phyloP scores from a whole-genome alignment of 176 grass and related monocot genomes.

The Eleusine indica region DNA sequence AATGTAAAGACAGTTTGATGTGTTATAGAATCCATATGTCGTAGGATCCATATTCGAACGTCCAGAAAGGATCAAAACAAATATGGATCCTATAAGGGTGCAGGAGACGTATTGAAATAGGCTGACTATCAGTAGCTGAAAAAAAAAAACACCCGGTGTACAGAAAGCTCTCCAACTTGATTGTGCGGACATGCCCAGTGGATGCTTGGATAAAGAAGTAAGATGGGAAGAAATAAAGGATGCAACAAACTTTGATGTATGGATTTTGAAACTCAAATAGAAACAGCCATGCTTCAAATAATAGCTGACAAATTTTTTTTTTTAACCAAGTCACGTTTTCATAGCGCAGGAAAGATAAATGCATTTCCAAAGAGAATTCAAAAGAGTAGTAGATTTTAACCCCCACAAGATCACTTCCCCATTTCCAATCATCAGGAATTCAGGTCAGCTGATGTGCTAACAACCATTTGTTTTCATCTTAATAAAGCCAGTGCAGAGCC shows the following conservation, averaged over 20 bases:
- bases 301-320: neutral
- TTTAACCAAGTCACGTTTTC: neutral
- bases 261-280: neutral
- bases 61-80: neutral
- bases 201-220: neutral
- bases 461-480: neutral
- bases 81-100: neutral
- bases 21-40: no score
- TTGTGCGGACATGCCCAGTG: neutral
- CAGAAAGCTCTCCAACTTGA: slow-evolving; percentile 3
- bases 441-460: neutral
- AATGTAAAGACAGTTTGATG: neutral
- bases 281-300: neutral
- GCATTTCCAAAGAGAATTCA: neutral
- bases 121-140: neutral
- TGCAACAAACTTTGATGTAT: neutral
- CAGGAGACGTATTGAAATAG: neutral
- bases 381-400: neutral
- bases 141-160: slow-evolving; percentile 1
- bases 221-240: neutral
- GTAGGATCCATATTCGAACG: no score
- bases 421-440: neutral
- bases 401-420: neutral
- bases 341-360: neutral
- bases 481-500: neutral